Conservation (phyloP, 306 rosid genomes). For the Hippophae rhamnoides region DNA sequence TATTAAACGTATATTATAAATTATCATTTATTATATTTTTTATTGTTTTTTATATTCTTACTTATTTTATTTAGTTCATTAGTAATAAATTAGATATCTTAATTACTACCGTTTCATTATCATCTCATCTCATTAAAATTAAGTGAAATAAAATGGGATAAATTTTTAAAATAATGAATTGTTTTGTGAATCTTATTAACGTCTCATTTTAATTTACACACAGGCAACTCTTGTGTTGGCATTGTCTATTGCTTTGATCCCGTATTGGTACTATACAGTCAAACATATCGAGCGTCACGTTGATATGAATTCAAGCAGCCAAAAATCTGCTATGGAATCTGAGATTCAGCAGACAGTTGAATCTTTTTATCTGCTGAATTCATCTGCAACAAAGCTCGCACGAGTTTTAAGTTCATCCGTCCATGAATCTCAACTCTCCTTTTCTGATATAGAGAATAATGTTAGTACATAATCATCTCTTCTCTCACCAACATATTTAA, state of each 20-base stretch:
- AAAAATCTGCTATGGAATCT: not conserved
- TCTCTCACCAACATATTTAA: too few species aligned
- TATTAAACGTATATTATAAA: too few species aligned
- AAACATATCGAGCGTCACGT: not conserved
- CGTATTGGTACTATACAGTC: not conserved
- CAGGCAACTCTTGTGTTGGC: not conserved
- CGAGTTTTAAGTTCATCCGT: conserved; percentile 14
- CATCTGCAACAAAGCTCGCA: conserved; percentile 9
- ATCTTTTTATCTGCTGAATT: not conserved
- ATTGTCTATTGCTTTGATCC: not conserved
- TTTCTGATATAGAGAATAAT: conserved; percentile 7
- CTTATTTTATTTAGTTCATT: too few species aligned
- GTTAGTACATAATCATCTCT: conserved; percentile 1
- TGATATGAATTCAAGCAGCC: not conserved
- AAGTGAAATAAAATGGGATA: not conserved
- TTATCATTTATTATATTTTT: too few species aligned
- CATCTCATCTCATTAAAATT: not conserved
- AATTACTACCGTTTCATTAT: too few species aligned
- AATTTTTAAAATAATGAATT: too few species aligned
- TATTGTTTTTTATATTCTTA: too few species aligned
- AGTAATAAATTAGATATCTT: too few species aligned
- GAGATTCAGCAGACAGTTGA: not conserved
- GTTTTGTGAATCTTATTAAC: too few species aligned
- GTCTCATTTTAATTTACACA: not conserved
- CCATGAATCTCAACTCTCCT: conserved; percentile 11